Conservation (phyloP, 2,329 filamentous ascomycete genomes). For the Ophiostoma pallidulum region DNA sequence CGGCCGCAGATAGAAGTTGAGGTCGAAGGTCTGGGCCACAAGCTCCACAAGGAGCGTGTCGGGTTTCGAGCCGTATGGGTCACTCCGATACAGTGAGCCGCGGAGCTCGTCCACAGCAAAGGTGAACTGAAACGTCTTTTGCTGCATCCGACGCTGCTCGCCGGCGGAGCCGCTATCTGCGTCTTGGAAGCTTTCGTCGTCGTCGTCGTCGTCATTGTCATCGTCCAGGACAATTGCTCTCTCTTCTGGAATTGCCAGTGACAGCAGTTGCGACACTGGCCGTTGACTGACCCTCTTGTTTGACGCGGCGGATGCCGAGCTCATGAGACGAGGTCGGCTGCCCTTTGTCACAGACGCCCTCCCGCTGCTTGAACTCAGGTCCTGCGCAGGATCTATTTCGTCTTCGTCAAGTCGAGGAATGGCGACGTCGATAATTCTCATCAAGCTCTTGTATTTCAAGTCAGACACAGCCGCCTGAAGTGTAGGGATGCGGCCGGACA, state of each 20-base stretch:
- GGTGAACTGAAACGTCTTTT: constrained; percentile 90
- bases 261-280: constrained; percentile 59
- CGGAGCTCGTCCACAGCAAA: constrained; percentile 93
- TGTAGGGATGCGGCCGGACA: constrained; percentile 86
- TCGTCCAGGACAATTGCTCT: constrained; percentile 66
- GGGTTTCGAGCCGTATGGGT: constrained; percentile 62
- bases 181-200: constrained; percentile 58
- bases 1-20: constrained; percentile 79
- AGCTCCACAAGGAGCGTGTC: constrained; percentile 84
- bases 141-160: constrained; percentile 63
- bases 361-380: not conserved
- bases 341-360: constrained; percentile 17
- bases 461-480: constrained; percentile 89
- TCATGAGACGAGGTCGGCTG: constrained; percentile 35
- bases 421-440: constrained; percentile 92
- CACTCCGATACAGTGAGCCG: constrained; percentile 82
- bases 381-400: constrained; percentile 21
- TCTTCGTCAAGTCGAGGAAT: constrained; percentile 68
- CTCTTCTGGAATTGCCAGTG: constrained; percentile 51
- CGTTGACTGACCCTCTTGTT: constrained; percentile 42
- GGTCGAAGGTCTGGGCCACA: constrained; percentile 77
- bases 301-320: constrained; percentile 35
- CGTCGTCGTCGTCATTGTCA: constrained; percentile 51
- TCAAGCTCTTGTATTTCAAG: constrained; percentile 90
- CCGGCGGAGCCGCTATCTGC: constrained; percentile 41